Conservation (phyloP, 371 early-diverging fungal genomes). For the Lichtheimia ornata region DNA sequence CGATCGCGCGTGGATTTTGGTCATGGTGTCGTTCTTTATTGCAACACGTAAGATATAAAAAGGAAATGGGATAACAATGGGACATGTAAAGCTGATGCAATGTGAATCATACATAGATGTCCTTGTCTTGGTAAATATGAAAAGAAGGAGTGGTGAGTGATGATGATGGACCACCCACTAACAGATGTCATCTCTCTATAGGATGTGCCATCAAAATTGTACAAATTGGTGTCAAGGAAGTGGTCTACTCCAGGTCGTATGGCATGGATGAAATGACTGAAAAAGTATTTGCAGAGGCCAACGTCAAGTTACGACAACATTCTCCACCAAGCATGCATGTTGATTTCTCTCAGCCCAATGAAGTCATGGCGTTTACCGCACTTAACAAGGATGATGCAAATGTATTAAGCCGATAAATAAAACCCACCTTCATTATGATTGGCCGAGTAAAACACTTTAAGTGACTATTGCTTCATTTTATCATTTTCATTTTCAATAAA, state of each 20-base stretch:
- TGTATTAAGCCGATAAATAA: not conserved
- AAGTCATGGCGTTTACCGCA: not conserved
- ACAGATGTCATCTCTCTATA: constrained; percentile 27
- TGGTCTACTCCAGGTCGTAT: constrained; percentile 88
- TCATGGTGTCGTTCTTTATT: constrained; percentile 78
- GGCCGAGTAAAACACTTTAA: not conserved
- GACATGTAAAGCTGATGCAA: not conserved
- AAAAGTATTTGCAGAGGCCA: constrained; percentile 79
- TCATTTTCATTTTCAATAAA: constrained; percentile 12
- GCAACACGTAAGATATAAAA: constrained; percentile 78
- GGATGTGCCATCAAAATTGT: constrained; percentile 97
- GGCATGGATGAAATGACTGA: constrained; percentile 89
- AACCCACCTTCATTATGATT: not conserved
- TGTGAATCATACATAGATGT: constrained; percentile 40
- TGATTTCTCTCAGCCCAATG: not conserved
- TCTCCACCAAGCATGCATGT: constrained; percentile 56
- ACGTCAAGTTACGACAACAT: constrained; percentile 79
- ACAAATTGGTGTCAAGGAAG: constrained; percentile 90
- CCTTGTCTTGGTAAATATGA: constrained; percentile 69
- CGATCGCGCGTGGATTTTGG: constrained; percentile 73
- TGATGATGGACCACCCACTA: too few relatives aligned
- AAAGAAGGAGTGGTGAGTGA: not conserved
- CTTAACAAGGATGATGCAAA: not conserved
- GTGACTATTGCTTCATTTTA: not conserved
- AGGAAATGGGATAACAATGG: not conserved